Percentiles rank a stretch among this genome's conserved stretches.
phyloP scores from a whole-genome alignment of 164 flowering plant species.

The Liriodendron chinense region DNA sequence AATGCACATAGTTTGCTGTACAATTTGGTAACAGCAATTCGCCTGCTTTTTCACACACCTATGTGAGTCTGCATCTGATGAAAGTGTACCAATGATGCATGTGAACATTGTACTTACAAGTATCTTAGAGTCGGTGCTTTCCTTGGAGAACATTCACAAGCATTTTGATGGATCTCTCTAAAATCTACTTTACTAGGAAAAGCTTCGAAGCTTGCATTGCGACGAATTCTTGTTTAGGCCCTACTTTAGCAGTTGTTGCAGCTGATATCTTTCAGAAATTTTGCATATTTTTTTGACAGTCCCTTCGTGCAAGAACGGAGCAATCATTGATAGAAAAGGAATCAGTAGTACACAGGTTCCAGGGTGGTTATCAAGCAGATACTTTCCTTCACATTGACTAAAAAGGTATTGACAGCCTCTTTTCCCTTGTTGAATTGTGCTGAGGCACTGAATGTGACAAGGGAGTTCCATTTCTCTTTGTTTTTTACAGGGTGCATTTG shows the following conservation, averaged over 20 bases:
- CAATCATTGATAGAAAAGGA: slow-evolving; percentile 31
- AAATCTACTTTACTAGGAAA: background rate
- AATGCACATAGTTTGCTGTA: too few relatives aligned
- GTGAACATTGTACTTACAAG: background rate
- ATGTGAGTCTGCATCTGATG: background rate
- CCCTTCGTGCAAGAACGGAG: slow-evolving; percentile 72
- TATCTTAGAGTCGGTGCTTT: background rate
- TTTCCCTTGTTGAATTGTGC: slow-evolving; percentile 2
- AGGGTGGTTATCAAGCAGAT: slow-evolving; percentile 51
- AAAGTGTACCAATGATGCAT: background rate
- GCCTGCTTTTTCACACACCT: background rate
- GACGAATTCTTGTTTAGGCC: background rate
- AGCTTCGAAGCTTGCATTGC: background rate
- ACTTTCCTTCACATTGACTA: slow-evolving; percentile 66
- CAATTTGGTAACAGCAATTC: too few relatives aligned
- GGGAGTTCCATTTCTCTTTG: background rate
- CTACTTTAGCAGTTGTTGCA: background rate
- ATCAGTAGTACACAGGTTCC: slow-evolving; percentile 38
- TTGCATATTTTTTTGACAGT: slow-evolving; percentile 37
- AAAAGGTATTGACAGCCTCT: slow-evolving; percentile 51
- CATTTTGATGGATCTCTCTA: background rate
- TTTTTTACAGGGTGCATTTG: slow-evolving; percentile 75
- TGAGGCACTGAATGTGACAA: background rate
- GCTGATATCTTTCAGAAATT: slow-evolving; percentile 6
- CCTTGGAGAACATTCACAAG: background rate